Evolutionary conservation across 1,284 basidiomycete species (phyloP), one percentile per base, ranked within the genome.

Genomic region (Ganoderma sp.): DNA sequence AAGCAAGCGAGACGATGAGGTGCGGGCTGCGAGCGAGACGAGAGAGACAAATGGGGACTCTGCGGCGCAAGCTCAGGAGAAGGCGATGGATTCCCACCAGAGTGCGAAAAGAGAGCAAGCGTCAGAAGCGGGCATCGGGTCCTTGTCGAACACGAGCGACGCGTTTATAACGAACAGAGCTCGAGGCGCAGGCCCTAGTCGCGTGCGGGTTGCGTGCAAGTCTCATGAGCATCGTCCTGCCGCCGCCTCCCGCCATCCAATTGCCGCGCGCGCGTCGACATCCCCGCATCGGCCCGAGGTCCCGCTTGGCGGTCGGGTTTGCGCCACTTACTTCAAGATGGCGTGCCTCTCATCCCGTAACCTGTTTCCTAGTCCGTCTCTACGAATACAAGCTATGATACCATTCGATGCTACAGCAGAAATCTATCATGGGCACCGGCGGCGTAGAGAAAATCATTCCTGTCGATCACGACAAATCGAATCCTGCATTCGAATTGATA

Each of bases 401-500:
- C 37, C 10, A 32, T 32, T 32, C 5, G 52, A 56, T 56, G 32
- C 17, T 34, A 56, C 28, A 56, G 10, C 28, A 7, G 28, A 56
- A 17, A 58, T 39, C 56, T n/a, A 37, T 56, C 54, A n/a, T 9
- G 28, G 22, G 34, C 28, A 34, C 19, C 28, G 37, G 10, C 54
- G 19, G 17, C 17, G 14, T 17, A 56, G 28, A 10, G 22, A 32
- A n/a, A 3, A 12, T 8, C 1, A 37, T 3, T 22, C n/a, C 56
- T 1, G 14, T 60, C 58, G 37, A 54, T 69, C 60, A 96, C 7
- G 93, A 96, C 67, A 97, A 82, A 80, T 98, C 94, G 73, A 98
- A 98, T 0, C 95, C 96, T 7, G 94, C 94, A 41, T 90, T 90
- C 0, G 93, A 88, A 60, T 86, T 91, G 75, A 97, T 94, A 3